phyloP scores from a whole-genome alignment of 169 alveolate genomes.

The Eimeria brunetti region DNA sequence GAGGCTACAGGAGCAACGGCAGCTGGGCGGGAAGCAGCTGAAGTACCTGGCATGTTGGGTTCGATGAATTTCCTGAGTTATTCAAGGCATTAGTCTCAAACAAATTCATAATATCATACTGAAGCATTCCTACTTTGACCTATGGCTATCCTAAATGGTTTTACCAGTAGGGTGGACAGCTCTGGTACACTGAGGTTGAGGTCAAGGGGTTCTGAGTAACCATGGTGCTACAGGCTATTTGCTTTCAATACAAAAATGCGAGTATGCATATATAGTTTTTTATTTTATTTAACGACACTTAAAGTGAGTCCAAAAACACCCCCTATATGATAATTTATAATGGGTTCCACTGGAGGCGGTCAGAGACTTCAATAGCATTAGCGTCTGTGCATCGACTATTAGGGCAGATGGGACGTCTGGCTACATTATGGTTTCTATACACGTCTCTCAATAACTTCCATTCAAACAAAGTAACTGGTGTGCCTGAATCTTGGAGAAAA shows the following conservation, averaged over 20 bases:
- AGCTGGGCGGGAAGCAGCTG: slow-evolving; percentile 46
- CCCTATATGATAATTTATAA: neutral
- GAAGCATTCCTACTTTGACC: neutral
- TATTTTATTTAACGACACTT: neutral
- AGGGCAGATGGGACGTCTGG: neutral
- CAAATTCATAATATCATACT: neutral
- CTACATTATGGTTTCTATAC: neutral
- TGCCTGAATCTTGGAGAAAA: neutral
- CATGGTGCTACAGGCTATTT: neutral
- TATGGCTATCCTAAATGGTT: neutral
- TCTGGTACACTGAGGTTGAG: neutral
- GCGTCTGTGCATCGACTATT: neutral
- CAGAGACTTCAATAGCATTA: neutral
- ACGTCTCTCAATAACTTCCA: too few relatives aligned
- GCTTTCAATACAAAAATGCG: neutral
- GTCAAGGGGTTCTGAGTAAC: neutral
- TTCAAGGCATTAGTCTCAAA: neutral
- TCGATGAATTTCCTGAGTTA: neutral
- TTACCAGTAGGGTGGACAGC: neutral
- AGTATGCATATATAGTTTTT: neutral
- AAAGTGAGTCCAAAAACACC: neutral
- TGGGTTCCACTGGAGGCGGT: neutral
- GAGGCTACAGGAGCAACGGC: neutral
- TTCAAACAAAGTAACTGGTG: neutral
- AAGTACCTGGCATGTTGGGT: neutral